phyloP scores from a whole-genome alignment of 768 basidiomycete genomes.

The Suillus subalutaceus region DNA sequence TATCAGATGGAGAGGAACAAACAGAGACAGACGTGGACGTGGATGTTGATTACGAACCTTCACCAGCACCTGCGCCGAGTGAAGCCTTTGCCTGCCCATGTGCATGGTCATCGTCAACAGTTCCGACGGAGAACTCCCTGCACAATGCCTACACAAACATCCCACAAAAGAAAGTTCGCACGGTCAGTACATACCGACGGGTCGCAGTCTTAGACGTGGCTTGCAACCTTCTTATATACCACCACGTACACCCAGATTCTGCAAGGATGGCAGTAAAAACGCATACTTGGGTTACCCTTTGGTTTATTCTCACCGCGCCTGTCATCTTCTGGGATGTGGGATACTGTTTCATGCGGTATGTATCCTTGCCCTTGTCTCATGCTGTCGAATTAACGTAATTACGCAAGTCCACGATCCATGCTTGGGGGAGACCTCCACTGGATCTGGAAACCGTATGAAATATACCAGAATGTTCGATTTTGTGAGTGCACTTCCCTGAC shows the following conservation, averaged over 20 bases:
- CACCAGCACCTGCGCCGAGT: not conserved
- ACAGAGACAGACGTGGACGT: conserved; percentile 1
- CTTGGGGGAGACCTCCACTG: conserved; percentile 86
- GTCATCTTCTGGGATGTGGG: conserved; percentile 78
- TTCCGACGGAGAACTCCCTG: not conserved
- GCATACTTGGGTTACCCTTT: conserved; percentile 60
- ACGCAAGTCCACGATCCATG: conserved; percentile 81
- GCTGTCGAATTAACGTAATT: not conserved
- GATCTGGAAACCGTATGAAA: conserved; percentile 85
- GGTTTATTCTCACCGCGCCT: conserved; percentile 58
- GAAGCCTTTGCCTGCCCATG: conserved; percentile 6
- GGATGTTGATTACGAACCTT: not conserved
- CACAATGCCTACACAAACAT: not conserved
- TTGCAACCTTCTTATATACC: conserved; percentile 9
- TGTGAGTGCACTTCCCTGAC: conserved; percentile 38
- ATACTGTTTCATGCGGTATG: conserved; percentile 82
- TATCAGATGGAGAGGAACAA: conserved; percentile 8
- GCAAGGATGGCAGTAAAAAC: conserved; percentile 51
- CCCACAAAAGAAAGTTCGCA: conserved; percentile 9
- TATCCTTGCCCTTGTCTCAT: conserved; percentile 20
- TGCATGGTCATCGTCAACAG: conserved; percentile 5
- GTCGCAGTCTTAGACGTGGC: not conserved
- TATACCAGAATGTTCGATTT: conserved; percentile 72
- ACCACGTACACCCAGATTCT: conserved; percentile 14
- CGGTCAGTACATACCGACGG: conserved; percentile 10